Conservation (phyloP, 1,139 yeast genomes). For the Yamadazyma songkhlaensis region DNA sequence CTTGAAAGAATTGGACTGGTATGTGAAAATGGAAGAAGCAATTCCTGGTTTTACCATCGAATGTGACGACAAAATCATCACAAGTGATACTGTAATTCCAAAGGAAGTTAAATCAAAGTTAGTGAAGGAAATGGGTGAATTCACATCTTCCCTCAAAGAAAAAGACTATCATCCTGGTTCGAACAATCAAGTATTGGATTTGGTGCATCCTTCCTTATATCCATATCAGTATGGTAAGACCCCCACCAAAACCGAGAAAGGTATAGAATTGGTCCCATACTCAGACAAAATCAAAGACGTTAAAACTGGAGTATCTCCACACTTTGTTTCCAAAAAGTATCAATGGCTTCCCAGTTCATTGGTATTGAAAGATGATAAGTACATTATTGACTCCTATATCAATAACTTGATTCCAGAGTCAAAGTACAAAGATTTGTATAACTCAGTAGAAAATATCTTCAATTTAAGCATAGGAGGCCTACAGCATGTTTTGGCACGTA, state of each 20-base stretch:
- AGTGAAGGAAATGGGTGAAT: conserved; percentile 10
- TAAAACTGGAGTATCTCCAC: conserved; percentile 17
- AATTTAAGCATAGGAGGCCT: conserved; percentile 29
- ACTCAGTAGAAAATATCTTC: conserved; percentile 27
- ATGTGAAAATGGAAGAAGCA: conserved; percentile 16
- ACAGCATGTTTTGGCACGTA: conserved; percentile 24
- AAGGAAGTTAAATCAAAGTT: conserved; percentile 11
- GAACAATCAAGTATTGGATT: conserved; percentile 33
- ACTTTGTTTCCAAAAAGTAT: conserved; percentile 21
- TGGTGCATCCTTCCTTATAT: conserved; percentile 44
- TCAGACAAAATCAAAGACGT: conserved; percentile 12
- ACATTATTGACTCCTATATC: conserved; percentile 30
- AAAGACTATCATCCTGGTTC: conserved; percentile 39
- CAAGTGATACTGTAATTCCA: conserved; percentile 15
- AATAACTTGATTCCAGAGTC: conserved; percentile 35
- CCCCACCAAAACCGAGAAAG: conserved; percentile 16
- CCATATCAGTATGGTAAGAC: conserved; percentile 36
- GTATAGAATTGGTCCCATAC: conserved; percentile 12
- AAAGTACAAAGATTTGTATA: conserved; percentile 21
- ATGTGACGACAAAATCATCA: conserved; percentile 20
- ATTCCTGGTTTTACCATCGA: conserved; percentile 13
- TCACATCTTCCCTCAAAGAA: conserved; percentile 14
- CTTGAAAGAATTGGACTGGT: conserved; percentile 29
- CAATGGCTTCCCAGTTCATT: conserved; percentile 35
- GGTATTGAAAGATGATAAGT: conserved; percentile 9